These are phyloP conservation scores for Pelargonium fulgidum DNA, from an alignment of 441 rosid genomes.

Conservation along the genomic window DNA sequence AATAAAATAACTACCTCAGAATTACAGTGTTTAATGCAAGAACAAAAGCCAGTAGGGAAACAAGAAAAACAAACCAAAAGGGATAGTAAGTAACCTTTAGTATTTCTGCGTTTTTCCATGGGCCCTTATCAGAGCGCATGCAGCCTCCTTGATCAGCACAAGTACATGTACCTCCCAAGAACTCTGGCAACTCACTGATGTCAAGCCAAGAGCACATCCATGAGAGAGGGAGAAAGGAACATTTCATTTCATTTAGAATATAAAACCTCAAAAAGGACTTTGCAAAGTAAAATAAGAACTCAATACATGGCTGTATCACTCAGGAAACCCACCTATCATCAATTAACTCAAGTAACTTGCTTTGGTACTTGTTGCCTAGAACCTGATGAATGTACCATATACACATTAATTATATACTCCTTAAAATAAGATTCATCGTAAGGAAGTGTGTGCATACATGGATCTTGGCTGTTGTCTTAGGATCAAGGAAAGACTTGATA, in stretches of 20 bases:
- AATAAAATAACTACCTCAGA: constrained; percentile 16
- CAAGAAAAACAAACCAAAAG: not conserved
- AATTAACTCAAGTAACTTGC: constrained; percentile 81
- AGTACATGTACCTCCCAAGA: constrained; percentile 87
- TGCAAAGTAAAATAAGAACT: not conserved
- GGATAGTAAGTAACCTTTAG: constrained; percentile 43
- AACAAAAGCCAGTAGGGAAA: not conserved
- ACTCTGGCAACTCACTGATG: constrained; percentile 77
- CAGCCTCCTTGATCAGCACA: constrained; percentile 87
- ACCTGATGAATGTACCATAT: constrained; percentile 40
- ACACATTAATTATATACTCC: constrained; percentile 19
- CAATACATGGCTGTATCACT: not conserved
- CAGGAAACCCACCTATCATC: constrained; percentile 50
- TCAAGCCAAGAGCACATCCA: constrained; percentile 6
- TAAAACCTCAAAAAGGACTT: not conserved
- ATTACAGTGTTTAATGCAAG: constrained; percentile 1
- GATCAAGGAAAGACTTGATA: constrained; percentile 83
- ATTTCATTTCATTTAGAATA: not conserved
- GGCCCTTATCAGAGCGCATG: constrained; percentile 90
- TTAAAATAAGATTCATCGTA: constrained; percentile 9
- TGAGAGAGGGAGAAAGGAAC: not conserved
- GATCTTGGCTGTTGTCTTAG: constrained; percentile 86
- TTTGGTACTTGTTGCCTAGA: constrained; percentile 78
- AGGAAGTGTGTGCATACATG: constrained; percentile 40
- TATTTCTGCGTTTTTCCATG: constrained; percentile 75